phyloP scores from a whole-genome alignment of 805 yeast genomes.

The Wickerhamiella bombiphila region DNA sequence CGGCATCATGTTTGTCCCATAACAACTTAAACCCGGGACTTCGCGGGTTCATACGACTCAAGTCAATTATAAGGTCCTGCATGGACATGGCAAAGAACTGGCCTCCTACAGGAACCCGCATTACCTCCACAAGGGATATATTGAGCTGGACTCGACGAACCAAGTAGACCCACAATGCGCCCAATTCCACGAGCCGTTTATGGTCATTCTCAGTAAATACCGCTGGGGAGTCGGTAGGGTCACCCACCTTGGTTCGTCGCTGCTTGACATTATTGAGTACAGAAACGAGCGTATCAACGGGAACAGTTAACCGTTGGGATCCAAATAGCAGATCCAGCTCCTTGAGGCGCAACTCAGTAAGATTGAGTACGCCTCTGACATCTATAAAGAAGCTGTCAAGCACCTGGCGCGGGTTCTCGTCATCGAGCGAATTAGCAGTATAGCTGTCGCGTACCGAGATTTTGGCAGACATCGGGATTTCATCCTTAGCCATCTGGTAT shows the following conservation, averaged over 20 bases:
- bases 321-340: constrained; percentile 21
- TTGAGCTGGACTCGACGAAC: constrained; percentile 26
- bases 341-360: constrained; percentile 20
- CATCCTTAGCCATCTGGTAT: constrained; percentile 17
- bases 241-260: constrained; percentile 4
- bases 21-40: constrained; percentile 28
- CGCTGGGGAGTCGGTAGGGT: constrained; percentile 2
- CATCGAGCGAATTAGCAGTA: constrained; percentile 18
- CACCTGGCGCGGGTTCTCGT: constrained; percentile 22
- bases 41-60: constrained; percentile 26
- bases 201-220: constrained; percentile 5
- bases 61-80: constrained; percentile 25
- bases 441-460: constrained; percentile 20
- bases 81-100: constrained; percentile 19
- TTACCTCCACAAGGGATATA: constrained; percentile 21
- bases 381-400: constrained; percentile 21
- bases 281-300: constrained; percentile 13
- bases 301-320: constrained; percentile 19
- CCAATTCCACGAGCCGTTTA: constrained; percentile 12
- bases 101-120: constrained; percentile 17
- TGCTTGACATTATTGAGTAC: constrained; percentile 9
- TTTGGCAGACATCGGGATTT: constrained; percentile 20
- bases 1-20: constrained; percentile 23
- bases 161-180: constrained; percentile 21
- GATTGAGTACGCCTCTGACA: constrained; percentile 21